Evolutionary conservation across 345 rosid genomes (phyloP).

Genomic region (rapeseed (Brassica napus)): DNA sequence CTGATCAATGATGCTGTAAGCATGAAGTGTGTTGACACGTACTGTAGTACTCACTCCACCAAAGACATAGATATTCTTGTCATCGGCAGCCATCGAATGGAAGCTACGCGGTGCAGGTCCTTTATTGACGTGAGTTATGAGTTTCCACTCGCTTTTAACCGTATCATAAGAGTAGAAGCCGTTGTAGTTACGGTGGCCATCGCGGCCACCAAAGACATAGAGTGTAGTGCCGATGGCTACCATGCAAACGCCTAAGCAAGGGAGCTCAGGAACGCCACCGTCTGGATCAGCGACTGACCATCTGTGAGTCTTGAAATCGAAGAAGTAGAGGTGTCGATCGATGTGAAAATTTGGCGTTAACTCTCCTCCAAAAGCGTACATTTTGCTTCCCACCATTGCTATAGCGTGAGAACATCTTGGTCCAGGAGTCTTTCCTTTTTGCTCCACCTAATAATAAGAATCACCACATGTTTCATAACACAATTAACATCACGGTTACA

Average conservation of each 20-base stretch:
- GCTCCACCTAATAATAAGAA: constrained; percentile 20
- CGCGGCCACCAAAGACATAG: constrained; percentile 24
- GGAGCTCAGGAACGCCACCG: constrained; percentile 21
- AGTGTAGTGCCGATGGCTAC: constrained; percentile 30
- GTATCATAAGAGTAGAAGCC: constrained; percentile 35
- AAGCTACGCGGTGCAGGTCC: constrained; percentile 35
- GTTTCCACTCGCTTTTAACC: constrained; percentile 30
- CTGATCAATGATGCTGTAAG: not conserved
- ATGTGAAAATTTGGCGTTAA: constrained; percentile 22
- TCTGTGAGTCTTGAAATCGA: constrained; percentile 29
- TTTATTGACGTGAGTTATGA: constrained; percentile 5
- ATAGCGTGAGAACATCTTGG: constrained; percentile 33
- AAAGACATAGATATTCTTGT: not conserved
- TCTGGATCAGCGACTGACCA: constrained; percentile 31
- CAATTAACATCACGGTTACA: no score
- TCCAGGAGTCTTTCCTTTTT: constrained; percentile 23
- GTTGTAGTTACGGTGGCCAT: constrained; percentile 14
- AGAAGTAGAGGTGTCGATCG: constrained; percentile 21
- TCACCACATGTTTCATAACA: not conserved
- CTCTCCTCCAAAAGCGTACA: constrained; percentile 37
- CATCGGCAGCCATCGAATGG: constrained; percentile 24
- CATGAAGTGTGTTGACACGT: constrained; percentile 8
- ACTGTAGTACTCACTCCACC: not conserved
- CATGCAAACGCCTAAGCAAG: constrained; percentile 35
- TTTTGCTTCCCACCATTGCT: constrained; percentile 29